Evolutionary conservation across 2,329 filamentous ascomycete genomes (phyloP).

Genomic region (Colletotrichum sp.): DNA sequence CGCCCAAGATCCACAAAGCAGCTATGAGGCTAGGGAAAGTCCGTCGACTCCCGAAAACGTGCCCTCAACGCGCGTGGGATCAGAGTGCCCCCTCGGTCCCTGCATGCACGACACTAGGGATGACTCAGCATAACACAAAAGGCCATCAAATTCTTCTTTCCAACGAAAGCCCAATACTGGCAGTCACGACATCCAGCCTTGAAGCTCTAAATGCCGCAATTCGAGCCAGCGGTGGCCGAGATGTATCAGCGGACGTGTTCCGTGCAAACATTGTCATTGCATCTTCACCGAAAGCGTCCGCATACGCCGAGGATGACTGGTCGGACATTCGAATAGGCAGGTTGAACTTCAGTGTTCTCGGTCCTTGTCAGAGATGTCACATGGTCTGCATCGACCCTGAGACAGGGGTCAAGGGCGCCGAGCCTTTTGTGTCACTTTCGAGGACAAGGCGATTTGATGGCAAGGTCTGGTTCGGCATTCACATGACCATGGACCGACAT

Average conservation of each 20-base stretch:
- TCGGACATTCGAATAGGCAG: neutral
- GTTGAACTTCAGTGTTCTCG: neutral
- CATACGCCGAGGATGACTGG: neutral
- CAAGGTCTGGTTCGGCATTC: neutral
- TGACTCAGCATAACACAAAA: neutral
- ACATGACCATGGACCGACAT: neutral
- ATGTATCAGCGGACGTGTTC: neutral
- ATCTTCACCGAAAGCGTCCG: neutral
- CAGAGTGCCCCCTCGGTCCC: neutral
- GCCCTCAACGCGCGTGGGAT: neutral
- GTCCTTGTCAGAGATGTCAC: neutral
- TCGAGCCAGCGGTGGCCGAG: neutral
- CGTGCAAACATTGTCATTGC: neutral
- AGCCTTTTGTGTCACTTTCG: neutral
- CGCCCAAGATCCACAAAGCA: neutral
- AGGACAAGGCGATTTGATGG: neutral
- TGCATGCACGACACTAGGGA: neutral
- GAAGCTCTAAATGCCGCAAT: neutral
- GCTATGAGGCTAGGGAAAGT: neutral
- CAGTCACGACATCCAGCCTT: neutral
- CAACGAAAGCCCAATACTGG: neutral
- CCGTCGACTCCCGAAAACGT: neutral
- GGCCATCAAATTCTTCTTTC: neutral
- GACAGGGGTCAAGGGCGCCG: neutral
- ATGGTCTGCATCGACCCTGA: neutral